phyloP scores from a whole-genome alignment of 2,329 filamentous ascomycete genomes.

The Fusarium sacchari region DNA sequence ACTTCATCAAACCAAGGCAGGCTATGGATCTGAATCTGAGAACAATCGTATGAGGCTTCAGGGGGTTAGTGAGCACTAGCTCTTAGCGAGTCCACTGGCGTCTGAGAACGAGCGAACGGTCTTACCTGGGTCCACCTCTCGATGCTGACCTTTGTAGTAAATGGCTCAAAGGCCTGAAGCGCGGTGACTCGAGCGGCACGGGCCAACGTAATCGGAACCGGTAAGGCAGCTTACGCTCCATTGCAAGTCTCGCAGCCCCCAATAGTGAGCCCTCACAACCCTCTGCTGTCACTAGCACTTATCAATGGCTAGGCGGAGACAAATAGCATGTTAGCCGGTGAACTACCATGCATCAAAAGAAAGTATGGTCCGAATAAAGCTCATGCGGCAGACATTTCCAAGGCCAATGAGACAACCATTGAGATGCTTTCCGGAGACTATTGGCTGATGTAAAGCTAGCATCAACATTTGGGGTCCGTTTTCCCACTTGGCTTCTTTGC shows the following conservation, averaged over 20 bases:
- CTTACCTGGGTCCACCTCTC: neutral
- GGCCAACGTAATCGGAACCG: rapidly evolving
- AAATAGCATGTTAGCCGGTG: rapidly evolving
- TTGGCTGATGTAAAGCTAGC: neutral
- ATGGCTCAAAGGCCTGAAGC: rapidly evolving
- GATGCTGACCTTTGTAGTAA: neutral
- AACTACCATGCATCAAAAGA: rapidly evolving
- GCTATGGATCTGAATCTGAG: rapidly evolving
- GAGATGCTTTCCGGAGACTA: rapidly evolving
- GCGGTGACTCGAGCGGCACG: neutral
- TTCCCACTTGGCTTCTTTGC: neutral
- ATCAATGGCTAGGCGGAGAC: rapidly evolving
- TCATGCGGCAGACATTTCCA: rapidly evolving
- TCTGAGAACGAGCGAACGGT: neutral
- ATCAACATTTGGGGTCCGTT: neutral
- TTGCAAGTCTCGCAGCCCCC: no score
- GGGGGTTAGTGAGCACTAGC: neutral
- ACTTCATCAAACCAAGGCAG: rapidly evolving
- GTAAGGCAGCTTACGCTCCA: no score
- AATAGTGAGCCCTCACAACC: neutral
- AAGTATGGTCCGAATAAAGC: rapidly evolving
- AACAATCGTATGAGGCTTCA: rapidly evolving
- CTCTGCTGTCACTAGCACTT: rapidly evolving
- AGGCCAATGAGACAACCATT: neutral
- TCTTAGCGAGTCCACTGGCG: neutral